Evolutionary conservation across 1,139 yeast species (phyloP).

Genomic region (Candida neerlandica): DNA sequence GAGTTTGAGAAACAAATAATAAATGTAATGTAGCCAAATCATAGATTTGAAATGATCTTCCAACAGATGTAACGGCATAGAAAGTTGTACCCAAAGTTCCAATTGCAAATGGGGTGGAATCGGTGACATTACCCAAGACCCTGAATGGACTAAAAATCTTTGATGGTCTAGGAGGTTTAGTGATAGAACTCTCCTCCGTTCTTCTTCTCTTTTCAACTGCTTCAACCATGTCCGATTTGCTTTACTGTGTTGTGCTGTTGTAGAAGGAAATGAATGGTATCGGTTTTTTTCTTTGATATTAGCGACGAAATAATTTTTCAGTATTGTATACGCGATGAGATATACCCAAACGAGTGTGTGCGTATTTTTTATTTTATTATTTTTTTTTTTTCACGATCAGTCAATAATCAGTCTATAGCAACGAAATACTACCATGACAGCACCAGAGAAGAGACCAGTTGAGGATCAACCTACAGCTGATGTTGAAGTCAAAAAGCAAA

Average conservation of each 20-base stretch:
- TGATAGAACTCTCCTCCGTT: conserved; percentile 16
- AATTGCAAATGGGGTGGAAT: conserved; percentile 80
- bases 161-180: conserved; percentile 23
- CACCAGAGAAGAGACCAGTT: conserved; percentile 22
- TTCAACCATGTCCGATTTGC: conserved; percentile 34
- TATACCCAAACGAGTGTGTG: neutral
- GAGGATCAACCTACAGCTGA: conserved; percentile 19
- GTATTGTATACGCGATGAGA: conserved; percentile 10
- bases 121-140: conserved; percentile 68
- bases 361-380: neutral
- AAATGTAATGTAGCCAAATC: conserved; percentile 89
- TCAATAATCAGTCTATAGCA: neutral
- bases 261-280: neutral
- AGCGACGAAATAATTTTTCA: neutral
- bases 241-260: neutral
- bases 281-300: neutral
- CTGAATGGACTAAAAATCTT: conserved; percentile 50
- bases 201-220: conserved; percentile 32
- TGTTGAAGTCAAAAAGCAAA: conserved; percentile 27
- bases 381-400: conserved; percentile 1
- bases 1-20: conserved; percentile 81
- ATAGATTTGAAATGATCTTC: conserved; percentile 86
- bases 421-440: conserved; percentile 7
- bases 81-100: conserved; percentile 89
- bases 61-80: conserved; percentile 88